Evolutionary conservation across 805 yeast genomes (phyloP), one percentile per base, ranked within the genome.

Genomic region (Hanseniaspora vineae): DNA sequence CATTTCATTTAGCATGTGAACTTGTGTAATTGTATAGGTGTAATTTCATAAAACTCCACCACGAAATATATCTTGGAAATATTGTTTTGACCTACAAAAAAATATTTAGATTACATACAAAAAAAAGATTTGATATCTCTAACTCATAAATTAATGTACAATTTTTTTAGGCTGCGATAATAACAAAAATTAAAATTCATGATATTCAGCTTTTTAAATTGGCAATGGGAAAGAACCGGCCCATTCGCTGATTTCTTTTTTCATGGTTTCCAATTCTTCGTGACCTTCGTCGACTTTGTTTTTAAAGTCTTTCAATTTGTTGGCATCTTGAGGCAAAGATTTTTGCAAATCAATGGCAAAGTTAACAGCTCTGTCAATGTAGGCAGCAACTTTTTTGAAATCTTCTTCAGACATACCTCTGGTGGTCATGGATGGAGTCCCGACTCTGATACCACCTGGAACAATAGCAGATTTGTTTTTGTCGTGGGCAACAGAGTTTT

Each of bases 381-480:
- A 89, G 54, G 73, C 70, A 47, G 81, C 95, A 58, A 90, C 84
- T 61, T 75, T 78, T 58, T 68, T 75, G 67, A 90, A 92, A 64
- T 92, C 97, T 51, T 72, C 81, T 66, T 84, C 88, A 51, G 88
- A 84, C 59, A 88, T 78, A 56, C 98, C 98, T 73, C 98, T 86
- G 50, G 97, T 86, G 54, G 96, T 79, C 97, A 90, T 90, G 49
- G 97, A 97, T 55, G 98, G 98, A 46, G 98, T 84, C 62, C 98
- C 98, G 52, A 90, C 83, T 72, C 98, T 84, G 55, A 90, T 79
- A 66, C 98, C 98, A 59, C 95, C 90, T 65, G 98, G 97, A 54
- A 88, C 90, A 54, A 90, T 76, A 47, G 97, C 97, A 42, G 95
- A 84, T 69, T 84, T 86, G 39, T 46, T 44, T n/a, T 46, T 39